Evolutionary conservation across 1,284 basidiomycete species (phyloP), one percentile per base, ranked within the genome.

Genomic region (Ustilago crameri): DNA sequence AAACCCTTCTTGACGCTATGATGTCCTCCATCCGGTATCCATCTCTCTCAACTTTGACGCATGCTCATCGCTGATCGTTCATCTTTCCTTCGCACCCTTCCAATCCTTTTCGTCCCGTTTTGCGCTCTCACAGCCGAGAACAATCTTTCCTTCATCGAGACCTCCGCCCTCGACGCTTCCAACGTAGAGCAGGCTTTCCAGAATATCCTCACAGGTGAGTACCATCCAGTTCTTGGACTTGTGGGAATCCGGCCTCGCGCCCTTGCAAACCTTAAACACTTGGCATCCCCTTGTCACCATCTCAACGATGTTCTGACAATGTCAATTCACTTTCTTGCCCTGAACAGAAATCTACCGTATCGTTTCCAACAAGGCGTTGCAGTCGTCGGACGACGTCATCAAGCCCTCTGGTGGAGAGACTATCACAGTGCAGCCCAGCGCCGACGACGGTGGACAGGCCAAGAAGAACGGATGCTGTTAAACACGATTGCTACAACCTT

Each of bases 161-260:
- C 95, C 66, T 98, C 96, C 79, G 95, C 96, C 84, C 90, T 98
- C 88, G 95, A 98, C 88, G 93, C 95, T 76, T 94, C 93, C 53
- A 98, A 98, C 86, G 96, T 98, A 84, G 95, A 98, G 59, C 79
- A 81, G 72, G 82, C 95, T 52, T 98, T 98, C 90, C 94, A 98
- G 85, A 95, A 90, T 79, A 98, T 97, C 83, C 88, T 98, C 65
- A 92, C 93, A 54, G 94, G 94, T 94, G 57, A 68, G 89, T 5
- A 22, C 85, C 18, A 20, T 10, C 1, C 22, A 23, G n/a, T 5
- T 9, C 12, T 22, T 18, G n/a, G n/a, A 23, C 40, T 43, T 17
- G 9, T 12, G 32, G 3, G 35, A 22, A 38, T n/a, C 34, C 37
- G 43, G 22, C 27, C 20, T 38, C 5, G 5, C 15, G 32, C 15